Conservation (phyloP, 1,139 yeast genomes). For the Torulaspora globosa region DNA sequence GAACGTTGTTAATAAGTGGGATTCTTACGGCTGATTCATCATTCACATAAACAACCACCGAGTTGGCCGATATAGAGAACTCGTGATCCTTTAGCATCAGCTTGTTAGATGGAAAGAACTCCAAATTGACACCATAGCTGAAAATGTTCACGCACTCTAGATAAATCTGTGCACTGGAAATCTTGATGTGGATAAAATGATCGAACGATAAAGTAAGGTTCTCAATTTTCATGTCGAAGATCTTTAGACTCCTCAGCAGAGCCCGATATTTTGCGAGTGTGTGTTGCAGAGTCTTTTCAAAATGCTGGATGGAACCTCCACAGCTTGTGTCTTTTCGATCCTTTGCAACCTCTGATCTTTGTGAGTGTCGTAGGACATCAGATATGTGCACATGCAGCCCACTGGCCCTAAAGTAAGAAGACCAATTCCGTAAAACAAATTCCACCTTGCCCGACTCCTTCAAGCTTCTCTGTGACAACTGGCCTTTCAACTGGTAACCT, state of each 20-base stretch:
- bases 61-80: constrained; percentile 30
- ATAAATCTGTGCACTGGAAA: constrained; percentile 30
- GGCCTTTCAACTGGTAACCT: constrained; percentile 20
- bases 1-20: constrained; percentile 30
- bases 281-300: constrained; percentile 6
- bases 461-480: constrained; percentile 10
- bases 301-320: constrained; percentile 3
- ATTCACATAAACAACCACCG: constrained; percentile 21
- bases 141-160: constrained; percentile 24
- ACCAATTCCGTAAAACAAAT: constrained; percentile 19
- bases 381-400: constrained; percentile 17
- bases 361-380: neutral
- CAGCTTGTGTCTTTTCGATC: neutral
- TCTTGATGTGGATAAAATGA: constrained; percentile 16
- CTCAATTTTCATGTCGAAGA: constrained; percentile 33
- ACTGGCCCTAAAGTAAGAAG: constrained; percentile 17
- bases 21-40: constrained; percentile 24
- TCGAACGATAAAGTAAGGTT: constrained; percentile 23
- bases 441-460: constrained; percentile 4
- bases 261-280: constrained; percentile 7
- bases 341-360: neutral
- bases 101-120: constrained; percentile 20
- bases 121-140: constrained; percentile 24
- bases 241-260: constrained; percentile 18
- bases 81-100: constrained; percentile 25